Conservation (phyloP, 192 early-diverging fungal species). For the Oehlia diaphana region DNA sequence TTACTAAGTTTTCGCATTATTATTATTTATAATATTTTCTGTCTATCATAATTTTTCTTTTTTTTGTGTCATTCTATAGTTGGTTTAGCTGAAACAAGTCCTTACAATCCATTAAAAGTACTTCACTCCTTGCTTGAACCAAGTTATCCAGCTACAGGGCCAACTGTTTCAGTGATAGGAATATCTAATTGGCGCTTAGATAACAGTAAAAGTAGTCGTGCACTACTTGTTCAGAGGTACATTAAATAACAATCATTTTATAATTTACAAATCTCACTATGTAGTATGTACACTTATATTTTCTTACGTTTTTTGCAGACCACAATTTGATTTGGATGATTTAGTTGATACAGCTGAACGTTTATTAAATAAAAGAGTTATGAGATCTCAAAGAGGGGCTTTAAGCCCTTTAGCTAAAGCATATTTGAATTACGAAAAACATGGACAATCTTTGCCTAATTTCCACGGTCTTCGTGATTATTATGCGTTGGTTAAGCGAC, state of each 20-base stretch:
- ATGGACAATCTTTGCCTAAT: constrained; percentile 3
- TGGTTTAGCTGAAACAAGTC: neutral
- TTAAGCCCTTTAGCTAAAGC: neutral
- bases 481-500: neutral
- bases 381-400: neutral
- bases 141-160: too few relatives aligned
- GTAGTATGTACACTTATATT: neutral
- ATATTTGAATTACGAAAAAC: neutral
- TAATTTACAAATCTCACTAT: too few relatives aligned
- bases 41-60: neutral
- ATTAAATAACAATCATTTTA: too few relatives aligned
- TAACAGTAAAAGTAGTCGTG: too few relatives aligned
- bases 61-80: neutral
- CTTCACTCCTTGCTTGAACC: too few relatives aligned
- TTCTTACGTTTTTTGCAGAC: neutral
- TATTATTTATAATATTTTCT: too few relatives aligned
- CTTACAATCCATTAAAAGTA: too few relatives aligned
- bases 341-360: constrained; percentile 3
- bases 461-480: constrained; percentile 26
- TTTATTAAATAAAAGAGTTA: neutral
- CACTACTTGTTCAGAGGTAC: neutral
- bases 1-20: too few relatives aligned
- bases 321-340: neutral
- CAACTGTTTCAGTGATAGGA: too few relatives aligned
- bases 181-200: too few relatives aligned